A percentile compares a stretch with the other conserved stretches of the same genome.
These are phyloP conservation scores for Plasmodium fragile DNA, from an alignment of 169 alveolate genomes.

Conservation along the genomic window DNA sequence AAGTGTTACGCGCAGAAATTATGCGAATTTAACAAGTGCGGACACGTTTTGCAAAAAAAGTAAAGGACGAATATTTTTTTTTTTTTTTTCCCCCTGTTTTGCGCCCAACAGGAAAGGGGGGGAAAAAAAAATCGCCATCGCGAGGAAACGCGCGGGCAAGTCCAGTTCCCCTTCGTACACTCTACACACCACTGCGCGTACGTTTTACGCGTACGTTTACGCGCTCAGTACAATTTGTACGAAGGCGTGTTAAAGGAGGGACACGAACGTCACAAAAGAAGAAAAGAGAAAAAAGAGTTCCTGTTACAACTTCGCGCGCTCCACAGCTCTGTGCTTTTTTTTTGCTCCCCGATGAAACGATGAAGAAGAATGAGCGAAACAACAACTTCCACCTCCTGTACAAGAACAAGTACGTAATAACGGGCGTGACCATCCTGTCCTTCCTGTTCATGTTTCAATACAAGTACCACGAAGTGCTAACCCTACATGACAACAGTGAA, in stretches of 20 bases:
- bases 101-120: not conserved
- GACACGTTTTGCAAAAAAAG: not conserved
- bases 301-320: not conserved
- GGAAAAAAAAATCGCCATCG: not conserved
- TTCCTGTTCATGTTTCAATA: constrained; percentile 51
- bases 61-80: not conserved
- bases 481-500: constrained; percentile 6
- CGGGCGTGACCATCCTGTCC: constrained; percentile 55
- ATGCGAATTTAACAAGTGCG: not conserved
- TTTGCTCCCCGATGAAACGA: not conserved
- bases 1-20: not conserved
- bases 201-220: too few relatives aligned
- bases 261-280: not conserved
- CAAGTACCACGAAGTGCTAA: constrained; percentile 57
- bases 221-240: not conserved
- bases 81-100: not conserved
- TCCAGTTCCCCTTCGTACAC: not conserved
- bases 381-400: not conserved
- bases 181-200: not conserved
- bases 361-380: not conserved
- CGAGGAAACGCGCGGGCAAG: not conserved
- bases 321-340: not conserved
- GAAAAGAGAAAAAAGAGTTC: too few relatives aligned
- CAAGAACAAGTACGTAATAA: constrained; percentile 30
- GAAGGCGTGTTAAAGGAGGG: not conserved